A percentile compares a stretch with the other conserved stretches of the same genome.
Evolutionary conservation across 768 basidiomycete species (phyloP).

Genomic region (Russula abietina): DNA sequence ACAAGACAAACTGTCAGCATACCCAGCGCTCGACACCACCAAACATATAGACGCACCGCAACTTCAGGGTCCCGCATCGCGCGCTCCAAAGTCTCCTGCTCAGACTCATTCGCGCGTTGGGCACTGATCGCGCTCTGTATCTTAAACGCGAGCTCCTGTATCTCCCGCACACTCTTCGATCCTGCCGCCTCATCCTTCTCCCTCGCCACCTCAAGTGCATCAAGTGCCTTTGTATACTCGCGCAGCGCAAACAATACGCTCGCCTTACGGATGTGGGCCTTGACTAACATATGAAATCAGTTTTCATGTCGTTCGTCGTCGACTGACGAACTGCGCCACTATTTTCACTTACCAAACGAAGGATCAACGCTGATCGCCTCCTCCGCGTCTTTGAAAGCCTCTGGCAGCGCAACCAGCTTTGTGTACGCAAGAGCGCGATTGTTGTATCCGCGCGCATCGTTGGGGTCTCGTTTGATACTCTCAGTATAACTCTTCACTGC

Average conservation of each 20-base stretch:
- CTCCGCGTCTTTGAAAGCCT: constrained; percentile 93
- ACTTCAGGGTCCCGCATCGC: constrained; percentile 98
- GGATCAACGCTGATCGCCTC: constrained; percentile 90
- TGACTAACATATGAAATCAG: constrained; percentile 46
- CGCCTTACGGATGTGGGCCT: constrained; percentile 92
- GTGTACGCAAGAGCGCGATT: constrained; percentile 98
- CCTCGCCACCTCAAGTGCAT: constrained; percentile 70
- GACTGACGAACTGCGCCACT: neutral
- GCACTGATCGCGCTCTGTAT: constrained; percentile 70
- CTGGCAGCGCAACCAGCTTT: constrained; percentile 88
- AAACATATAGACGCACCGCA: constrained; percentile 42
- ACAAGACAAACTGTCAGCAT: neutral
- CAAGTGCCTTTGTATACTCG: constrained; percentile 82
- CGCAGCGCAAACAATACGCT: constrained; percentile 85
- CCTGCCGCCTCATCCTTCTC: constrained; percentile 62
- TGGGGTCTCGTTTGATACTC: constrained; percentile 92
- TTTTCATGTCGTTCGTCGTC: neutral
- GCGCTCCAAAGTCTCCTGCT: constrained; percentile 86
- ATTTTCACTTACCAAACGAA: constrained; percentile 54
- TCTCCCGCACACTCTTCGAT: constrained; percentile 76
- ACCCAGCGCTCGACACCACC: neutral
- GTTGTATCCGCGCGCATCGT: constrained; percentile 89
- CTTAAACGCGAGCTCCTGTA: constrained; percentile 74
- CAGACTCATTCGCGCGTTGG: constrained; percentile 77
- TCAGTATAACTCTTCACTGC: constrained; percentile 93